Evolutionary conservation across 306 rosid species (phyloP), one percentile per base, ranked within the genome.

Genomic region (Clitoria ternatea): DNA sequence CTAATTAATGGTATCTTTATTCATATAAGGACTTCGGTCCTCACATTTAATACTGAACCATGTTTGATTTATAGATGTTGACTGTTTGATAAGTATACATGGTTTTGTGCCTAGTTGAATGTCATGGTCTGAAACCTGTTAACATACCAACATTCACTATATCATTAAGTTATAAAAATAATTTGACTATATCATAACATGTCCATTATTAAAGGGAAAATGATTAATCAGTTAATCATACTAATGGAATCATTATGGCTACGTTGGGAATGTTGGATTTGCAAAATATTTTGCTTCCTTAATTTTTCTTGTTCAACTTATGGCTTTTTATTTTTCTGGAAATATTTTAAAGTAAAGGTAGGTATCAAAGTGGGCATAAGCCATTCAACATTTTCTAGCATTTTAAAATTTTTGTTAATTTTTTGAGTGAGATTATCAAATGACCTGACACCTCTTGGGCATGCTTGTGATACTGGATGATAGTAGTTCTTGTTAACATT

Each of bases 51-150:
- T 61, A 27, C 23, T 32, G 54, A 73, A 22, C 18, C 62, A n/a
- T 73, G 45, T 52, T 66, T 50, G 26, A 29, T 39, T 43, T 22
- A 40, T 45, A 67, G 17, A 43, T 53, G 30, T 74, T 68, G 14
- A 27, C 40, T 49, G 57, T 50, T 30, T 5, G 7, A 29, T 60
- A 59, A 23, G 56, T 66, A 23, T 56, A 11, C 9, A 24, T 68
- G 48, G 37, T 15, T 19, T n/a, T 62, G 74, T 69, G 36, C 49
- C 42, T 26, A 39, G 67, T 60, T 42, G 60, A 50, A 29, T 68
- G 18, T 23, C 26, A 12, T 33, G 67, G 61, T 32, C n/a, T n/a
- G 30, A 15, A 56, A 22, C 14, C n/a, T n/a, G n/a, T 15, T n/a
- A n/a, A n/a, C n/a, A n/a, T n/a, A n/a, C n/a, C n/a, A 33, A 44